Base-by-base conservation (phyloP, 23 red algal species). In the Gracilaria gracilis region DNA sequence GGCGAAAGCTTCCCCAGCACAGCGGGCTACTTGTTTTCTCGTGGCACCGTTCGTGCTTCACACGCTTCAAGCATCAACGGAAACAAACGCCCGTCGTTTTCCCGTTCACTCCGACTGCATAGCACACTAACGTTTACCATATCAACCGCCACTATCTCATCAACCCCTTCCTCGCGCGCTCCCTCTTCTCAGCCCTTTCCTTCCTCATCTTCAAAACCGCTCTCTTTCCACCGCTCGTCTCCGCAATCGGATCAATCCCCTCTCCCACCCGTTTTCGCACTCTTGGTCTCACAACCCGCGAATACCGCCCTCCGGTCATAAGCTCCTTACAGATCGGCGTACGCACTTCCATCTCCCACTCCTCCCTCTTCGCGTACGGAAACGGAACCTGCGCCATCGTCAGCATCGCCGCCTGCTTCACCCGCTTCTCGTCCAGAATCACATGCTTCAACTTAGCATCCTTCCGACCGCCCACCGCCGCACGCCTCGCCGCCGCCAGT, bases 351-450 rank as follows among this genome's bases (percentile, higher is more conserved):
- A 54, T 79, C 20, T 86, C 90, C 69, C 72, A 93, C 15, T 93
- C 65, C 34, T 75, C 90, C 21, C 57, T 51, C 61, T 31, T 67
- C 59, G 36, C 53, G 20, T 62, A 93, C 21, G 81, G 81, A 61
- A 67, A 86, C 36, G 90, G 90, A 12, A 93, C 90, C 36, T 48
- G 40, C 31, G 90, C 90, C 67, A 93, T 77, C 38, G 90, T 93
- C 51, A 93, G 57, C 54, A 61, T 29, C 33, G 90, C 73, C 42
- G 90, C 90, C 35, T 50, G 47, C 34, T 80, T 75, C 17, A 77
- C 51, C 35, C 90, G 81, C 40, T 32, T 47, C n/a, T 84, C 50
- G 16, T 83, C 61, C 51, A 93, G 38, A 39, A 93, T 93, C 38
- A 93, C 90, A 53, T 93, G 80, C 9, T 57, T 65, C 64, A 85